phyloP scores from a whole-genome alignment of 2,329 filamentous ascomycete genomes.

The Ophiostoma sp. region DNA sequence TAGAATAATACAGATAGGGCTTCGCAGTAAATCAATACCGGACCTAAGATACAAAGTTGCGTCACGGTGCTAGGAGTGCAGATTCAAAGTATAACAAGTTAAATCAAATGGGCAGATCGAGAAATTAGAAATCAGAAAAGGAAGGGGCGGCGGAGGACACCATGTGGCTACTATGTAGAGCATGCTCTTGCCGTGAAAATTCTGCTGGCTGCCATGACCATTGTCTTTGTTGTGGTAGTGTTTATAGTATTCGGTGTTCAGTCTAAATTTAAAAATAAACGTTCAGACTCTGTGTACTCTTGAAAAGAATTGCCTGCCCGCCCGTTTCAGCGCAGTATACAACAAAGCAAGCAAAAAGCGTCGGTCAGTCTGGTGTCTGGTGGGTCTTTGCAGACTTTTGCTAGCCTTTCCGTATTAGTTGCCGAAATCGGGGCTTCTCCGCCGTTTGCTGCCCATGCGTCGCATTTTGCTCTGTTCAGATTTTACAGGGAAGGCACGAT shows the following conservation, averaged over 20 bases:
- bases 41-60: neutral
- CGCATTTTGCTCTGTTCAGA: neutral
- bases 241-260: neutral
- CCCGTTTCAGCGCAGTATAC: neutral
- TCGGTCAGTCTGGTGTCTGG: neutral
- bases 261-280: neutral
- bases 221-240: neutral
- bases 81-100: neutral
- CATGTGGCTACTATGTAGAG: slow-evolving; percentile 1
- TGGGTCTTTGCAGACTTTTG: neutral
- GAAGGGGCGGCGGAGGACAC: neutral
- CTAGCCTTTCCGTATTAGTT: slow-evolving; percentile 14
- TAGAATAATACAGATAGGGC: neutral
- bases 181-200: slow-evolving; percentile 2
- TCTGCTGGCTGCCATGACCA: slow-evolving; percentile 1
- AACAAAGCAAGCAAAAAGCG: neutral
- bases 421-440: slow-evolving; percentile 21
- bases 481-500: slow-evolving; percentile 7
- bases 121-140: neutral
- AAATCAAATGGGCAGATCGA: neutral
- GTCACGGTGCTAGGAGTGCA: neutral
- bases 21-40: neutral
- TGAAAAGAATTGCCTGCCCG: neutral
- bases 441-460: neutral
- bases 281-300: neutral